phyloP scores from a whole-genome alignment of 2,329 filamentous ascomycete species.

The Helicocarpus griseus region DNA sequence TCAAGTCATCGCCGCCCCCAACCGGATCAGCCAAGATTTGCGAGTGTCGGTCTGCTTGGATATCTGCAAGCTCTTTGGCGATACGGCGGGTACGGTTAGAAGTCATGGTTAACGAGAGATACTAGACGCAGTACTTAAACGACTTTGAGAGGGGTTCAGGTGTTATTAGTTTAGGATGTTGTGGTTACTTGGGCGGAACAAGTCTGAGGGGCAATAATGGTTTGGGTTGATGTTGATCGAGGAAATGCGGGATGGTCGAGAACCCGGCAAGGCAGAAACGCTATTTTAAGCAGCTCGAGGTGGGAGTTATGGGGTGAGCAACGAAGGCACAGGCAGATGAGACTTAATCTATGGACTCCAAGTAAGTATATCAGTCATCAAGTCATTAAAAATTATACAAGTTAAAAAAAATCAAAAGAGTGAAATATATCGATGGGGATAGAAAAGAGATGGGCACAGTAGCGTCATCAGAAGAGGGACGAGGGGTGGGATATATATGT shows the following conservation, averaged over 20 bases:
- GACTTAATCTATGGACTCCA: neutral
- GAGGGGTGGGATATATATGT: neutral
- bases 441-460: neutral
- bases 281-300: neutral
- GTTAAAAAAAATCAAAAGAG: neutral
- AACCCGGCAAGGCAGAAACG: neutral
- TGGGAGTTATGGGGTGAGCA: no score
- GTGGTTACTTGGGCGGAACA: no score
- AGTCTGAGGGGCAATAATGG: neutral
- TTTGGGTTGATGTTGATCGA: neutral
- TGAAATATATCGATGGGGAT: neutral
- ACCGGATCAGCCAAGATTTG: slow-evolving; percentile 62
- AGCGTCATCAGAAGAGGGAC: neutral
- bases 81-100: slow-evolving; percentile 49
- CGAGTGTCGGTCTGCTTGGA: slow-evolving; percentile 57
- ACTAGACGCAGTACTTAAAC: neutral
- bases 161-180: neutral
- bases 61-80: slow-evolving; percentile 41
- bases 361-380: neutral
- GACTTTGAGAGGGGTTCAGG: no score
- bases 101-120: slow-evolving; percentile 34
- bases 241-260: neutral
- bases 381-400: neutral
- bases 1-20: slow-evolving; percentile 58
- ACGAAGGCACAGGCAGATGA: neutral